Conservation (phyloP, 202 grass and related monocot species). For the Elaeis oleifera region DNA sequence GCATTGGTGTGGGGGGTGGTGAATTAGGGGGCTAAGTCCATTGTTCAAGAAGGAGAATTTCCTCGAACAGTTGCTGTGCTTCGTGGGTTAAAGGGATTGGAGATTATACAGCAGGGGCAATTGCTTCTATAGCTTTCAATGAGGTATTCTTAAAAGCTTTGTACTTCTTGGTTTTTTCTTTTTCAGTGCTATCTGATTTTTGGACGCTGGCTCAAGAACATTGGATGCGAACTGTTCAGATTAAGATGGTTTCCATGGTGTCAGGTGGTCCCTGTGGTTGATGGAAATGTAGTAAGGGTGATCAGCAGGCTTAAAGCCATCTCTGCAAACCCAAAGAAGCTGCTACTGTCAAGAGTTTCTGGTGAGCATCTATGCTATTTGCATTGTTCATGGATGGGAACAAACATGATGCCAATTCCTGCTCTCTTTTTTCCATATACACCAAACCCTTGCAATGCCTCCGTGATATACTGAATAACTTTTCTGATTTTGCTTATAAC, state of each 20-base stretch:
- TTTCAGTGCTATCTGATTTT: not conserved
- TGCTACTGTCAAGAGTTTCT: conserved; percentile 65
- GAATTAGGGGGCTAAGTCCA: conserved; percentile 80
- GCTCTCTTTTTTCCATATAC: too few species aligned
- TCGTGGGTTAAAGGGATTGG: conserved; percentile 68
- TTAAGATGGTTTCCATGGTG: conserved; percentile 1
- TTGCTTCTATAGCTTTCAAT: conserved; percentile 92
- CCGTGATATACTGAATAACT: too few species aligned
- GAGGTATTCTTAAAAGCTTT: conserved; percentile 33
- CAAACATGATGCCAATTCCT: not conserved
- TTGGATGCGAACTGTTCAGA: too few species aligned
- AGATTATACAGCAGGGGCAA: conserved; percentile 86
- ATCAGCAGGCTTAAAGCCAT: conserved; percentile 77
- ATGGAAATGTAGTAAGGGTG: conserved; percentile 87
- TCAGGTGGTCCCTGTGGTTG: conserved; percentile 70
- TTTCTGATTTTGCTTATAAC: too few species aligned
- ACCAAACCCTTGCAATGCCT: too few species aligned
- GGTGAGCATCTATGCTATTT: conserved; percentile 29
- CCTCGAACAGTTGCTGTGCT: conserved; percentile 53
- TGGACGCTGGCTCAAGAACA: too few species aligned
- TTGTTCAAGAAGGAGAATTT: conserved; percentile 48
- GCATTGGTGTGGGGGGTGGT: not conserved
- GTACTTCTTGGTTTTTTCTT: not conserved
- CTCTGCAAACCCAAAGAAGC: conserved; percentile 74
- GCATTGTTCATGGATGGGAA: too few species aligned